A percentile compares a stretch with the other conserved stretches of the same genome.
Conservation (phyloP, 352 stramenopile species). For the Globisporangium perplexum region DNA sequence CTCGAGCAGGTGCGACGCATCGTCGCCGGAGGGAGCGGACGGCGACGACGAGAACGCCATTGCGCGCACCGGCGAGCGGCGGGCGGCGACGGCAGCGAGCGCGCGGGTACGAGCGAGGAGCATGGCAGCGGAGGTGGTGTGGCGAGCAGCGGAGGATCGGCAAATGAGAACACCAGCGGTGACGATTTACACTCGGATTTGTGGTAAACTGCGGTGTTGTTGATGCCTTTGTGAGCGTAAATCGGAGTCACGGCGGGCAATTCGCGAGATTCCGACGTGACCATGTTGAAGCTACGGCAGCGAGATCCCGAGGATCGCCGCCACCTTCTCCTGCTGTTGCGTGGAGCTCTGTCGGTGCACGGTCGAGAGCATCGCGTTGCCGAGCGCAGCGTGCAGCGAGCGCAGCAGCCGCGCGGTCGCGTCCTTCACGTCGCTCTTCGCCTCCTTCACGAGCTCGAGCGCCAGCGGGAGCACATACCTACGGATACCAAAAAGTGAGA, state of each 20-base stretch:
- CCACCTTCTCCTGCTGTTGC: constrained; percentile 58
- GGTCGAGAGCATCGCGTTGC: constrained; percentile 13
- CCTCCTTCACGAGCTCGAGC: constrained; percentile 67
- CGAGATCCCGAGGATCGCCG: constrained; percentile 30
- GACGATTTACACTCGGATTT: neutral
- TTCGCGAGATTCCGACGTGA: neutral
- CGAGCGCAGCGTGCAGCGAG: constrained; percentile 22
- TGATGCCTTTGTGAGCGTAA: neutral
- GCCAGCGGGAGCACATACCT: constrained; percentile 69
- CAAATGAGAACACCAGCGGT: neutral
- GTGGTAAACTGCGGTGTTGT: neutral
- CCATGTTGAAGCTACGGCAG: neutral
- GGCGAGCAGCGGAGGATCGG: neutral
- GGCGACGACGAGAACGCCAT: no score
- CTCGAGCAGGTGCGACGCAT: constrained; percentile 36
- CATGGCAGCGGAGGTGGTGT: no score
- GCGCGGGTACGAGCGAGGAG: neutral
- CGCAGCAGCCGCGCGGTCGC: constrained; percentile 38
- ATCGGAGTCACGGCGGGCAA: neutral
- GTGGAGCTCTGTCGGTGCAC: constrained; percentile 40
- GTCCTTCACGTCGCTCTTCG: constrained; percentile 62
- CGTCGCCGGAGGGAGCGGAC: constrained; percentile 12
- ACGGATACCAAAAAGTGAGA: neutral
- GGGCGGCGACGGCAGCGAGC: neutral
- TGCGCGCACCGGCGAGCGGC: neutral